Base-by-base conservation (phyloP, 2,329 filamentous ascomycete genomes). In the Hypomyces perniciosus region DNA sequence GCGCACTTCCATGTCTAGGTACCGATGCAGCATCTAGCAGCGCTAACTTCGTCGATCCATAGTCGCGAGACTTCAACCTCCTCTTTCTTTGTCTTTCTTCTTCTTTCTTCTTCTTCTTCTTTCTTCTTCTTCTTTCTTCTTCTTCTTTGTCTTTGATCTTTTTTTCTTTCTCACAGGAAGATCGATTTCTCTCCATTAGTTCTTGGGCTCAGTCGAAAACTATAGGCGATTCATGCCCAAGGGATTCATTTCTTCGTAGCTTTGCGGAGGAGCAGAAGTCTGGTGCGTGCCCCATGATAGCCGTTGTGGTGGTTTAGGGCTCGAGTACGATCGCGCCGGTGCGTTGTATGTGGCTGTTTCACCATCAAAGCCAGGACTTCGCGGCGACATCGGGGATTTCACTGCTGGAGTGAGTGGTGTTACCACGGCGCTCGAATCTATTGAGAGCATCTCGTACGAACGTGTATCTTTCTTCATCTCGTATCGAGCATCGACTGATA, bases 381-480 rank as follows among this genome's bases (percentile, higher is more conserved):
- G 68, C 52, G 73, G 72, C 53, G 74, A 73, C 44, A 56, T 46
- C 45, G 63, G 56, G 13, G 63, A 65, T 62, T 64, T 70, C 58
- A 62, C 66, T 65, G 68, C 66, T 65, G 68, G 64, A 65, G 66
- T 68, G 61, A 70, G 62, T 56, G 76, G 73, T 70, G 78, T 80
- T 75, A 79, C 71, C 71, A 72, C 67, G 60, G 73, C 68, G 68
- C 72, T 76, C 66, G 73, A 72, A 61, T 79, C 78, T 67, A 73
- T 74, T 59, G 78, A 80, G 61, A 91, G 83, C 86, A 91, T 90
- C 76, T 91, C 88, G 75, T 91, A 91, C 68, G 84, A 81, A 72
- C 82, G 80, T 65, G 75, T 76, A 60, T 84, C 81, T 66, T 80
- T 77, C 57, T 83, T 83, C 53, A 77, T 68, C 53, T 81, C 76